Percentiles rank a stretch among this genome's conserved stretches.
These are phyloP conservation scores for Trichoderma hamatum DNA, from an alignment of 2,329 filamentous ascomycete genomes.

Conservation along the genomic window DNA sequence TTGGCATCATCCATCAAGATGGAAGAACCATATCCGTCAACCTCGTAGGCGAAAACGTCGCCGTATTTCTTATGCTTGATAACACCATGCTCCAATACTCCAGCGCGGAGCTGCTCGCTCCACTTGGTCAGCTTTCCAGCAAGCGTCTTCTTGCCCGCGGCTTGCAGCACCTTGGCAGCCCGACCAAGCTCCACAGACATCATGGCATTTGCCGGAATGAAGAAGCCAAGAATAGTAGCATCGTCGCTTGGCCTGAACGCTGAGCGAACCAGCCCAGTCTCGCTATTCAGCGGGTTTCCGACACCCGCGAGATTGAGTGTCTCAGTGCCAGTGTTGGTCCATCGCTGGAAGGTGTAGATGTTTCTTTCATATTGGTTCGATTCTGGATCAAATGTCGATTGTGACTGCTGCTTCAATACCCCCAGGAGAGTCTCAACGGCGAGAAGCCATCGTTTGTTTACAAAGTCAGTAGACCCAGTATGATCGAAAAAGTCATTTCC, in stretches of 20 bases:
- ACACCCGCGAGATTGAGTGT: slow-evolving; percentile 80
- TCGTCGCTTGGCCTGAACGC: slow-evolving; percentile 96
- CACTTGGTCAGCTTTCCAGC: slow-evolving; percentile 60
- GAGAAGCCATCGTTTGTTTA: slow-evolving; percentile 75
- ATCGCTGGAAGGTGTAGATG: slow-evolving; percentile 83
- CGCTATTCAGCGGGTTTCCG: slow-evolving; percentile 87
- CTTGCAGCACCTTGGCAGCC: slow-evolving; percentile 69
- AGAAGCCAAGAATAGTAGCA: slow-evolving; percentile 89
- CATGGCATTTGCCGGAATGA: slow-evolving; percentile 95
- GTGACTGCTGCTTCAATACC: slow-evolving; percentile 77
- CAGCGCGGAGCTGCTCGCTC: slow-evolving; percentile 68
- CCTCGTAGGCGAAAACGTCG: slow-evolving; percentile 82
- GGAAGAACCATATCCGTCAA: slow-evolving; percentile 81
- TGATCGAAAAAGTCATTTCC: slow-evolving; percentile 84
- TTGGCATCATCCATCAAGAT: slow-evolving; percentile 92
- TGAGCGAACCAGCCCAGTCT: slow-evolving; percentile 83
- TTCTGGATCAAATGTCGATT: slow-evolving; percentile 74
- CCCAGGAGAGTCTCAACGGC: slow-evolving; percentile 75
- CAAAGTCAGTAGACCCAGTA: slow-evolving; percentile 75
- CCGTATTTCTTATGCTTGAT: slow-evolving; percentile 75
- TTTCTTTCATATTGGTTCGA: slow-evolving; percentile 69
- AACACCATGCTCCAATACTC: slow-evolving; percentile 83
- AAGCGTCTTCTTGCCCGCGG: slow-evolving; percentile 57
- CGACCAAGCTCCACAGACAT: slow-evolving; percentile 87
- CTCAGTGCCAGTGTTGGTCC: slow-evolving; percentile 82